Conservation (phyloP, 768 basidiomycete genomes). For the Dioszegia hungarica region DNA sequence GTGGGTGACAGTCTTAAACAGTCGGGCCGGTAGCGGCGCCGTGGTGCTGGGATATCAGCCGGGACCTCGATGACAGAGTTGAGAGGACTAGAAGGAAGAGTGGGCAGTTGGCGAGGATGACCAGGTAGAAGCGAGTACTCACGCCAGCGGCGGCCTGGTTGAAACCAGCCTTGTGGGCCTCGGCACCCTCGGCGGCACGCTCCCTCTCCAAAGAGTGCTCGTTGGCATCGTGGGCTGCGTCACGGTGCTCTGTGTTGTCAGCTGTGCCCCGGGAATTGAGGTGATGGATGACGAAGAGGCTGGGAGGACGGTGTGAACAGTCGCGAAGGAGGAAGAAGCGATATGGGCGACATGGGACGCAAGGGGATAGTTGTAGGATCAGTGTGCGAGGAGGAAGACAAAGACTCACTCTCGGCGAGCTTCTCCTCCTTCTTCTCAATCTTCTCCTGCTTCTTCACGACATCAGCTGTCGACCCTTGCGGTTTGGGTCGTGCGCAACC, state of each 20-base stretch:
- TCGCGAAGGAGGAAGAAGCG: background rate
- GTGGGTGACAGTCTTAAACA: too few relatives aligned
- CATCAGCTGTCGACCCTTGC: background rate
- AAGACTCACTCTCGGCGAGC: background rate
- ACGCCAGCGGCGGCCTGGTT: background rate
- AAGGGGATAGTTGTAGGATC: background rate
- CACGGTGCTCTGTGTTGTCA: background rate
- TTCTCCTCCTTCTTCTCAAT: constrained; percentile 6
- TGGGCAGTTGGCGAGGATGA: too few relatives aligned
- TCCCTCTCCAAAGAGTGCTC: background rate
- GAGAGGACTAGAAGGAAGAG: background rate
- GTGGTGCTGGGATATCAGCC: background rate
- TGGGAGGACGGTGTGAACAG: background rate
- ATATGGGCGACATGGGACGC: too few relatives aligned
- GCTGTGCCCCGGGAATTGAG: background rate
- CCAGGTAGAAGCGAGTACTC: too few relatives aligned
- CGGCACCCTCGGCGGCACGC: background rate
- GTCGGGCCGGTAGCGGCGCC: too few relatives aligned
- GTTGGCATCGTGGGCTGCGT: background rate
- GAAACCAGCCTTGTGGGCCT: background rate
- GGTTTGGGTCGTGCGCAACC: background rate
- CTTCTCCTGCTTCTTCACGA: background rate
- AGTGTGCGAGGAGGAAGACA: background rate
- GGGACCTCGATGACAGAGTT: background rate
- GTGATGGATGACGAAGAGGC: background rate